Percentiles rank a stretch among this genome's conserved stretches.
These are phyloP conservation scores for Phytophthora brassicae DNA, from an alignment of 352 stramenopile genomes.

Conservation along the genomic window DNA sequence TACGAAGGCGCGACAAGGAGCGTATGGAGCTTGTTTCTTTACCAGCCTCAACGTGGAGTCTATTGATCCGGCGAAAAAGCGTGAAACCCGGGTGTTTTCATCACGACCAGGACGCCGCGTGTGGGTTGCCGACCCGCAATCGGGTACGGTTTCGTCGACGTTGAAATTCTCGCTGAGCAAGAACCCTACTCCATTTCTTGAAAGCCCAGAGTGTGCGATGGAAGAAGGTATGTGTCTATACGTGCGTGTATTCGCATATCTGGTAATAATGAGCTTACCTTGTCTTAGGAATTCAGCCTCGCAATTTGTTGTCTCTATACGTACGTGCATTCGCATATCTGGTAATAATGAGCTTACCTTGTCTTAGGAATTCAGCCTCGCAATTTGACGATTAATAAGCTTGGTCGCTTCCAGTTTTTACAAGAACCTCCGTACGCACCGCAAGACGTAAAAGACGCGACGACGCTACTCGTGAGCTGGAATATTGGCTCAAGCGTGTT, in stretches of 20 bases:
- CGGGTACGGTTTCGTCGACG: constrained; percentile 78
- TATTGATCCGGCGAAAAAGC: constrained; percentile 61
- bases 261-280: background rate
- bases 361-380: constrained; percentile 54
- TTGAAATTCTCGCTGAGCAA: constrained; percentile 83
- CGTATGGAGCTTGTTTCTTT: constrained; percentile 84
- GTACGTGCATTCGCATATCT: too few species aligned
- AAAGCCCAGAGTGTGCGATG: constrained; percentile 49
- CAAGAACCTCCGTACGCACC: constrained; percentile 56
- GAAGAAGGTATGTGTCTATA: constrained; percentile 63
- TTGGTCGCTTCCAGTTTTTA: constrained; percentile 72
- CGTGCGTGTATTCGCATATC: too few species aligned
- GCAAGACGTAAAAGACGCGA: constrained; percentile 42
- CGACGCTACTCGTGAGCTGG: constrained; percentile 78
- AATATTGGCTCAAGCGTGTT: constrained; percentile 77
- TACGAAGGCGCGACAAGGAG: constrained; percentile 80
- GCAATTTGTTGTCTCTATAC: constrained; percentile 60
- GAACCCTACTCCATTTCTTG: constrained; percentile 59
- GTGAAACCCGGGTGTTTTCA: constrained; percentile 78
- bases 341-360: background rate
- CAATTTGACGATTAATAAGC: constrained; percentile 82
- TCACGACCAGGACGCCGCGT: constrained; percentile 76
- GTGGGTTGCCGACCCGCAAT: constrained; percentile 79
- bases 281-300: constrained; percentile 50
- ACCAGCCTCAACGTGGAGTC: constrained; percentile 55